These are phyloP conservation scores for Lecanicillium sp. DNA, from an alignment of 2,329 filamentous ascomycete genomes.

Conservation along the genomic window DNA sequence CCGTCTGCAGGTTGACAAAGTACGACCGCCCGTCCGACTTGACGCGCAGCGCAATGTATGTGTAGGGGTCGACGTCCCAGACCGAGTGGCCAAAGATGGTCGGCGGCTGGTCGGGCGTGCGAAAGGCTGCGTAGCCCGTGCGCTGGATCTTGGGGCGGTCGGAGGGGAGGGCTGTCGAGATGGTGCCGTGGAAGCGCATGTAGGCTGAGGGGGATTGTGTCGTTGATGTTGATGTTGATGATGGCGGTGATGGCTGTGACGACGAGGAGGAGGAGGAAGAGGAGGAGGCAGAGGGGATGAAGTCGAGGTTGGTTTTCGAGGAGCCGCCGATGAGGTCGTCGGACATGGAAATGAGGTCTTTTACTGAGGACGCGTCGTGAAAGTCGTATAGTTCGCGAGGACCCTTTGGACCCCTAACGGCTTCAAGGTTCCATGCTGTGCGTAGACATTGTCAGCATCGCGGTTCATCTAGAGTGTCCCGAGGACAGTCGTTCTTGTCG, in stretches of 20 bases:
- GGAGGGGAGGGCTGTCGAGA: slow-evolving; percentile 75
- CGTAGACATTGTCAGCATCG: too few relatives aligned
- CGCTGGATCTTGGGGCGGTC: slow-evolving; percentile 68
- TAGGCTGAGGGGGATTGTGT: slow-evolving; percentile 35
- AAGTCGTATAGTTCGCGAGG: slow-evolving; percentile 62
- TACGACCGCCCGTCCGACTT: slow-evolving; percentile 89
- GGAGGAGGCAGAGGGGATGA: slow-evolving; percentile 30
- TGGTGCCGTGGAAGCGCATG: slow-evolving; percentile 76
- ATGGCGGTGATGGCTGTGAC: too few relatives aligned
- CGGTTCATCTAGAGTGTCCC: too few relatives aligned
- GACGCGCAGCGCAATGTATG: slow-evolving; percentile 78
- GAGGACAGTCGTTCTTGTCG: too few relatives aligned
- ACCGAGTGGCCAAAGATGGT: slow-evolving; percentile 80
- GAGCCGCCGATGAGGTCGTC: slow-evolving; percentile 82
- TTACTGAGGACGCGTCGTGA: slow-evolving; percentile 36
- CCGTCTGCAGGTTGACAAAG: slow-evolving; percentile 91
- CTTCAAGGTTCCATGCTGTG: slow-evolving; percentile 61
- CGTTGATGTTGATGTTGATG: slow-evolving; percentile 1
- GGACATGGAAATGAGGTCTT: slow-evolving; percentile 68
- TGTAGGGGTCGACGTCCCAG: slow-evolving; percentile 87
- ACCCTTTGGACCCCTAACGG: slow-evolving; percentile 54
- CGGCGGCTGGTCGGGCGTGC: slow-evolving; percentile 67
- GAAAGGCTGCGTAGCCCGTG: slow-evolving; percentile 83
- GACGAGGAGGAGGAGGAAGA: slow-evolving; percentile 10
- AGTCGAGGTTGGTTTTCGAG: slow-evolving; percentile 67